A percentile compares a stretch with the other conserved stretches of the same genome.
Evolutionary conservation across 306 rosid genomes (phyloP).

Genomic region (Inga laurina): DNA sequence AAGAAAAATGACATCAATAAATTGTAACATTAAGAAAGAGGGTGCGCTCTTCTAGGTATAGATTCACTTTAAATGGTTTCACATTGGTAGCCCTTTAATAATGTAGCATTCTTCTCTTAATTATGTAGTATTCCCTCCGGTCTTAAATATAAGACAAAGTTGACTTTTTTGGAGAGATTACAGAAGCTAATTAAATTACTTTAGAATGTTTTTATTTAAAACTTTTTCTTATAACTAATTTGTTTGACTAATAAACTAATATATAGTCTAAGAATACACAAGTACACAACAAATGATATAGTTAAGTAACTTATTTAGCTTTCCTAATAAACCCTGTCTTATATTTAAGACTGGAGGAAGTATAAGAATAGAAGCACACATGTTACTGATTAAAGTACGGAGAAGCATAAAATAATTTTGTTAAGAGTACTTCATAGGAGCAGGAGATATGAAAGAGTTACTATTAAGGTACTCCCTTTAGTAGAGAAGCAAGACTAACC

Average conservation of each 20-base stretch:
- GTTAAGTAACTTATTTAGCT: too few species aligned
- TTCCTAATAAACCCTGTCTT: too few species aligned
- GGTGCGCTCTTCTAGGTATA: background rate
- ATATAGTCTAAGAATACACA: too few species aligned
- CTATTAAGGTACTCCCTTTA: slow-evolving; percentile 6
- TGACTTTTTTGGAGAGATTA: too few species aligned
- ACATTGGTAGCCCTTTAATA: background rate
- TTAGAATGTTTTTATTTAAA: too few species aligned
- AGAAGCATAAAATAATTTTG: background rate
- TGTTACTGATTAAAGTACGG: background rate
- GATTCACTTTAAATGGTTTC: background rate
- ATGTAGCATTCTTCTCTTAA: background rate
- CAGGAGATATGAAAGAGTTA: background rate
- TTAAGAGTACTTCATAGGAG: background rate
- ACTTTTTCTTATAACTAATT: too few species aligned
- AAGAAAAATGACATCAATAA: background rate
- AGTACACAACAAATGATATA: too few species aligned
- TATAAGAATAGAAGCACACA: background rate
- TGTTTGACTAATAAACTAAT: too few species aligned
- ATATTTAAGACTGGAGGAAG: too few species aligned
- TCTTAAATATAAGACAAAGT: too few species aligned
- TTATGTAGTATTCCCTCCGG: background rate
- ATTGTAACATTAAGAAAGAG: background rate
- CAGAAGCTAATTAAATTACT: too few species aligned
- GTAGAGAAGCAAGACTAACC: slow-evolving; percentile 56